These are phyloP conservation scores for Candida khao-thaluensis DNA, from an alignment of 805 yeast species.

Conservation along the genomic window DNA sequence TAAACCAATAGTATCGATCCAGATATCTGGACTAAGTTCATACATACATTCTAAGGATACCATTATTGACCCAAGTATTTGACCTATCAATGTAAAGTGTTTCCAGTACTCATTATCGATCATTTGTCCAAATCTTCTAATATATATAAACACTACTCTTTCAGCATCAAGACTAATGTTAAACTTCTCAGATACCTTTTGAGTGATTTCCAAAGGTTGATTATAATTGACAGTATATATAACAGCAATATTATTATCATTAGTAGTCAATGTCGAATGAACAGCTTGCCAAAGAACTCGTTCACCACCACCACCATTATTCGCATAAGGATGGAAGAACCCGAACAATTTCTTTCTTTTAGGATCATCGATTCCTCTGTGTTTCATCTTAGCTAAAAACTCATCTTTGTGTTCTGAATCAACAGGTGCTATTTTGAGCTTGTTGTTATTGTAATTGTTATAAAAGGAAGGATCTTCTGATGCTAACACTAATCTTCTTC, in stretches of 20 bases:
- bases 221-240: constrained; percentile 72
- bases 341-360: constrained; percentile 59
- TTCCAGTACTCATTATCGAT: constrained; percentile 78
- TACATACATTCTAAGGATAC: constrained; percentile 70
- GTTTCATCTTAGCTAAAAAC: constrained; percentile 23
- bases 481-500: constrained; percentile 39
- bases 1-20: constrained; percentile 91
- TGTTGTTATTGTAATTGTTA: constrained; percentile 37
- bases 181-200: constrained; percentile 56
- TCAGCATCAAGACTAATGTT: constrained; percentile 47
- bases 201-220: constrained; percentile 48
- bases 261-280: constrained; percentile 55
- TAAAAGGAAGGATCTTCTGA: constrained; percentile 37
- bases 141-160: constrained; percentile 56
- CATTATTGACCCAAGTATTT: constrained; percentile 74
- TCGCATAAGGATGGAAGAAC: constrained; percentile 92
- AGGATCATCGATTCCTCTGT: constrained; percentile 36
- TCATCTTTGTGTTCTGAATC: constrained; percentile 25
- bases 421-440: constrained; percentile 30
- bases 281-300: constrained; percentile 95
- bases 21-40: constrained; percentile 78
- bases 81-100: constrained; percentile 78
- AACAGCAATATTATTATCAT: constrained; percentile 53
- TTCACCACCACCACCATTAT: constrained; percentile 98
- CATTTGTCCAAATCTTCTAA: constrained; percentile 50